phyloP scores from a whole-genome alignment of 805 yeast species.

The Hanseniaspora pseudoguilliermondii region DNA sequence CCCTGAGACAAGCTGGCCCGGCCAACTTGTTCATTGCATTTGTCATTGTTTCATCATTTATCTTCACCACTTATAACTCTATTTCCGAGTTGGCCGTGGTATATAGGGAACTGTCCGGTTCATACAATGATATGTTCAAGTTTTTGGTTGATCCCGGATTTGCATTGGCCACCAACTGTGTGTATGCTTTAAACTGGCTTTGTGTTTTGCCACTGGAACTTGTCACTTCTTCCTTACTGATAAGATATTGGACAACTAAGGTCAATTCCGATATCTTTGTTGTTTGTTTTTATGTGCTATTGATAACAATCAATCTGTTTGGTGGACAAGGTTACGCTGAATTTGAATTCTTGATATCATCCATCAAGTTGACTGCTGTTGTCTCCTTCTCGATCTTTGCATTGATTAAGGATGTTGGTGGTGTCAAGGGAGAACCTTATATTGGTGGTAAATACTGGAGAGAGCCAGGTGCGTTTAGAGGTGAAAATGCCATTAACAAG shows the following conservation, averaged over 20 bases:
- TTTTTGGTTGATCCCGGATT: slow-evolving; percentile 54
- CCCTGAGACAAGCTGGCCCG: slow-evolving; percentile 52
- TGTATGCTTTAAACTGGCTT: slow-evolving; percentile 52
- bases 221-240: slow-evolving; percentile 48
- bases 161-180: slow-evolving; percentile 65
- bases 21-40: slow-evolving; percentile 48
- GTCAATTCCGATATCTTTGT: slow-evolving; percentile 47
- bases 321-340: slow-evolving; percentile 54
- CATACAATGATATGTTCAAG: slow-evolving; percentile 47
- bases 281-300: slow-evolving; percentile 41
- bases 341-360: slow-evolving; percentile 51
- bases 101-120: slow-evolving; percentile 49
- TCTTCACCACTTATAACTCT: slow-evolving; percentile 46
- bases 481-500: slow-evolving; percentile 29
- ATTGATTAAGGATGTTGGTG: slow-evolving; percentile 42
- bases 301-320: slow-evolving; percentile 36
- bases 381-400: slow-evolving; percentile 50
- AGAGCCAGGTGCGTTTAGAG: slow-evolving; percentile 41
- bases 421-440: slow-evolving; percentile 39
- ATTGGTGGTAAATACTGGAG: slow-evolving; percentile 42
- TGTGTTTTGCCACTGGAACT: slow-evolving; percentile 55
- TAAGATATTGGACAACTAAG: slow-evolving; percentile 39
- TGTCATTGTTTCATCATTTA: slow-evolving; percentile 46
- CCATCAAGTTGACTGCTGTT: slow-evolving; percentile 46
- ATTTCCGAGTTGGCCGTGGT: slow-evolving; percentile 60